Evolutionary conservation across 352 stramenopile species (phyloP).

Genomic region (Detonula confervacea): DNA sequence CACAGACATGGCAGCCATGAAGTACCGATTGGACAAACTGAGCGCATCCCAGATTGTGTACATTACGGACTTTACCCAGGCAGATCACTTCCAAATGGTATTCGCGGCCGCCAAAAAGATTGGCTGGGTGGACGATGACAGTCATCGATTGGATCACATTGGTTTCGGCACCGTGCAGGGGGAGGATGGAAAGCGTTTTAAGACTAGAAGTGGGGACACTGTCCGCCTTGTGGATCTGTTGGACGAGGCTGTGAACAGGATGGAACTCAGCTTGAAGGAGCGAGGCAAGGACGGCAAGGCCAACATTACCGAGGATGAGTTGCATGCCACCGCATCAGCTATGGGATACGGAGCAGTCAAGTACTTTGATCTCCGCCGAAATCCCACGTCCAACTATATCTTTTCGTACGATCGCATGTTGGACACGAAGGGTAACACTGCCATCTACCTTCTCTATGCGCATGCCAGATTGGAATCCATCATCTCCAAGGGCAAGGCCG

Average conservation of each 20-base stretch:
- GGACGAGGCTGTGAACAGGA: slow-evolving; percentile 95
- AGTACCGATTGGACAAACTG: slow-evolving; percentile 88
- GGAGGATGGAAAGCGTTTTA: slow-evolving; percentile 96
- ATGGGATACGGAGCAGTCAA: slow-evolving; percentile 99
- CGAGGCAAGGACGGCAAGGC: slow-evolving; percentile 92
- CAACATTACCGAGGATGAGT: slow-evolving; percentile 89
- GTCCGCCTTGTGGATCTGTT: slow-evolving; percentile 99
- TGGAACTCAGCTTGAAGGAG: slow-evolving; percentile 92
- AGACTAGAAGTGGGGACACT: slow-evolving; percentile 97
- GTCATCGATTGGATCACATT: slow-evolving; percentile 87
- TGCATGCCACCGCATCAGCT: slow-evolving; percentile 92
- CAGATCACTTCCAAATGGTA: slow-evolving; percentile 90
- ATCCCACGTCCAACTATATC: slow-evolving; percentile 97
- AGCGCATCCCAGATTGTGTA: slow-evolving; percentile 88
- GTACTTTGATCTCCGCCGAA: slow-evolving; percentile 99
- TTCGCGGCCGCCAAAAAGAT: slow-evolving; percentile 87
- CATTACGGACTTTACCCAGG: slow-evolving; percentile 91
- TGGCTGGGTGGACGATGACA: slow-evolving; percentile 82
- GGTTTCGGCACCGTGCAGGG: slow-evolving; percentile 91
- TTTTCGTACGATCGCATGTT: slow-evolving; percentile 99
- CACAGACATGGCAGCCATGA: slow-evolving; percentile 92
- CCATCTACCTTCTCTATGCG: slow-evolving; percentile 99
- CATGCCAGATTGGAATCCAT: slow-evolving; percentile 98
- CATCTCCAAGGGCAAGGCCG: slow-evolving; percentile 89
- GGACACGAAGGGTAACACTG: slow-evolving; percentile 98